Base-by-base conservation (phyloP, 225 moss, liverwort and hornwort species). In the Lunularia cruciata region DNA sequence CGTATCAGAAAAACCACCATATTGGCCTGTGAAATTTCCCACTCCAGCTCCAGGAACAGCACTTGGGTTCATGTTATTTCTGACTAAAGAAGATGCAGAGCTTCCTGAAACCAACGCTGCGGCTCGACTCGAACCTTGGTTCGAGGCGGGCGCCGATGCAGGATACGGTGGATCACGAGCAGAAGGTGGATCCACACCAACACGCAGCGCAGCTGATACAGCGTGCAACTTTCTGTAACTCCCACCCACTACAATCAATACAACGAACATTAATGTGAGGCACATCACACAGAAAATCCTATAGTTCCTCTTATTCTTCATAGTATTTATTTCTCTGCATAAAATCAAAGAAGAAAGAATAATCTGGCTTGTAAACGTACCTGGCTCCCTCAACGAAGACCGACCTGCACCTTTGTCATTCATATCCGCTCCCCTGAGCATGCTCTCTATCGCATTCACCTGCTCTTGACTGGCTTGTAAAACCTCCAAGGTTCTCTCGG, bases 381-480 rank as follows among this genome's bases (percentile, higher is more conserved):
- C 64, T 47, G 81, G 57, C 67, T 53, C 77, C 33, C 79, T 84
- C 65, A 77, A 70, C 63, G 72, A 60, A 28, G 79, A 67, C 37
- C 73, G 86, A 47, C 58, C 20, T 39, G 56, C 73, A 26, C 81
- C 82, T 64, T 78, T 85, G 65, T 89, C 88, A 26, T 53, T 77
- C 36, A 80, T 57, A 56, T 78, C 86, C 64, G 77, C 81, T 67
- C 88, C 98, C 55, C 87, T 89, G 13, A 93, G 85, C 93, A 98
- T 86, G 57, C 58, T 86, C 77, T 98, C 93, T 66, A 91, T 84
- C 10, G 91, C 91, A 76, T 75, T 83, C 22, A 91, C 89, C 76
- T 89, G 93, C 71, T 90, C 88, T 69, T 91, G 93, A 55, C 93
- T 91, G 28, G 90, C 86, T 80, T 89, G 87, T 59, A 98, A 74